Evolutionary conservation across 495 filamentous ascomycete species (phyloP), one percentile per base, ranked within the genome.

Genomic region (Podospora didyma): DNA sequence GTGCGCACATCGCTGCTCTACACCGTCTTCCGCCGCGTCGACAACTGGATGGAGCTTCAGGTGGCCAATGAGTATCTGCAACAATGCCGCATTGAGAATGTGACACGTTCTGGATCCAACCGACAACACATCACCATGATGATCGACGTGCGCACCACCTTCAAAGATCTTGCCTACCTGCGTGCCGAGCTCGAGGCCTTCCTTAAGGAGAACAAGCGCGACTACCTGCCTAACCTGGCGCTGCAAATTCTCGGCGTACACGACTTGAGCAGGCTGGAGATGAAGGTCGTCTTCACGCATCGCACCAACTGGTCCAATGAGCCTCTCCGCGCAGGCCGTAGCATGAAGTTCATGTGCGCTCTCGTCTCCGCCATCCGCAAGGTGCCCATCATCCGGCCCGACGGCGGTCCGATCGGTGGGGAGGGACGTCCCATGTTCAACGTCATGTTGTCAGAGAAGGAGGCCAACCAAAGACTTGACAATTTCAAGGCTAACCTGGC

Each of bases 321-420:
- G 66, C 77, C 79, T 22, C 75, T 93, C 31, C 81, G 88, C 35
- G 78, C 84, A 14, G 75, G 85, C 19, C 82, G 89, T 24, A 80
- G 87, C 50, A 89, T 84, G 58, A 91, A 89, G 68, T 89, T 94
- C 73, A 88, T 92, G 82, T 90, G 86, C 66, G 89, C 89, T 6
- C 69, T 93, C 16, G 80, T 92, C 20, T 71, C 86, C 7, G 84
- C 89, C 20, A 70, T 90, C 12, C 80, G 85, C 61, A 86, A 83
- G 70, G 75, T 93, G 19, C 85, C 84, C 2, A 87, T 93, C 59
- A 82, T 84, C 54, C 79, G 72, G 26, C 86, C 88, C 49, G 86
- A 84, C 24, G 83, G 72, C 31, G 79, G 77, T 12, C 77, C 71
- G 22, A 60, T 84, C 0, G 86, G 86, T 21, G 77, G 77, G 57